Conservation (phyloP, 73 alveolate species). For the Paramecium octaurelia region DNA sequence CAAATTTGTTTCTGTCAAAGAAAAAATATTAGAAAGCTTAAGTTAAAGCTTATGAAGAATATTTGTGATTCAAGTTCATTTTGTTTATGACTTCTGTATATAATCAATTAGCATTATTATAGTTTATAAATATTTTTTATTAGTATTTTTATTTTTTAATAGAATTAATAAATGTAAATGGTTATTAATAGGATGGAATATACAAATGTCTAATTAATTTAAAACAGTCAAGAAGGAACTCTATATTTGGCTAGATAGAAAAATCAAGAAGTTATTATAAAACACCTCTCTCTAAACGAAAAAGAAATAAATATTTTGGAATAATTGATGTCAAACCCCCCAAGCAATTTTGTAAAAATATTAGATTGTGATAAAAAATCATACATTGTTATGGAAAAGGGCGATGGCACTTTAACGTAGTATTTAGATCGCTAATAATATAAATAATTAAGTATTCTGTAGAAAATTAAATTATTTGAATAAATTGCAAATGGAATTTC, state of each 20-base stretch:
- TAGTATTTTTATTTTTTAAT: not conserved
- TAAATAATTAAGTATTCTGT: not conserved
- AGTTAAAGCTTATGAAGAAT: not conserved
- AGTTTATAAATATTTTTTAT: not conserved
- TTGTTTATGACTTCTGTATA: not conserved
- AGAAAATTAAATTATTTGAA: not conserved
- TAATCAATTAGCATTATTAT: not conserved
- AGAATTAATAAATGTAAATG: not conserved
- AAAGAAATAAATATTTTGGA: not conserved
- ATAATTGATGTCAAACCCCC: not conserved
- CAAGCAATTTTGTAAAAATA: not conserved
- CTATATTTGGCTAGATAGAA: not conserved
- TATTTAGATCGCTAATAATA: not conserved
- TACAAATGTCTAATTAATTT: not conserved
- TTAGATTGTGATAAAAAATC: not conserved
- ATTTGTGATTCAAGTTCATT: not conserved
- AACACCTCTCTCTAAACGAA: not conserved
- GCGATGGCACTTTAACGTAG: not conserved
- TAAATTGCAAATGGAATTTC: not conserved
- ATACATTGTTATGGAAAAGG: not conserved
- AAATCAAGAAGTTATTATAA: not conserved
- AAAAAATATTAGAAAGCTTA: not conserved
- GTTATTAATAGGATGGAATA: not conserved
- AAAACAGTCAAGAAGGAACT: not conserved
- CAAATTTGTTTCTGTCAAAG: not conserved